Evolutionary conservation across 352 stramenopile species (phyloP).

Genomic region (Pythium rhizo-oryzae): DNA sequence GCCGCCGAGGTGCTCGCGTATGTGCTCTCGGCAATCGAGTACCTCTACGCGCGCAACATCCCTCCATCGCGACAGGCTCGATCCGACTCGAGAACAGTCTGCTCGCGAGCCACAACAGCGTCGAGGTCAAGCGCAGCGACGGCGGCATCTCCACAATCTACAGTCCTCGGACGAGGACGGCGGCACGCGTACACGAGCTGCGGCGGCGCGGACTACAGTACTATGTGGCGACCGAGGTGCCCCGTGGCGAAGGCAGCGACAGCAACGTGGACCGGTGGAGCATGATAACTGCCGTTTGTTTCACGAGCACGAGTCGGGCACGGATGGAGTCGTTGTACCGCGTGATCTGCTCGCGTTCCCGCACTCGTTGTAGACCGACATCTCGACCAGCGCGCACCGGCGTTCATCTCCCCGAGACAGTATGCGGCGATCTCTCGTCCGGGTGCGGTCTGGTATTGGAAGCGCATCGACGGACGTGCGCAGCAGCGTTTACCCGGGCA

Average conservation of each 20-base stretch:
- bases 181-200: conserved; percentile 83
- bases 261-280: conserved; percentile 88
- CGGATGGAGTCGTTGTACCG: no score
- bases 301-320: no score
- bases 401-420: no score
- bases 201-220: conserved; percentile 89
- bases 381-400: no score
- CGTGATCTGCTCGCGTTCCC: no score
- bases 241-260: conserved; percentile 87
- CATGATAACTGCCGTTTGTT: no score
- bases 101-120: conserved; percentile 70
- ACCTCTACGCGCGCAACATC: conserved; percentile 83
- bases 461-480: no score
- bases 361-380: no score
- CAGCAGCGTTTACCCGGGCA: no score
- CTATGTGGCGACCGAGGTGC: conserved; percentile 87
- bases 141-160: conserved; percentile 87
- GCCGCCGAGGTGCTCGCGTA: conserved; percentile 75
- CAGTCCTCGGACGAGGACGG: conserved; percentile 81
- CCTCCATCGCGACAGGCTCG: conserved; percentile 88
- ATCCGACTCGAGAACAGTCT: conserved; percentile 69
- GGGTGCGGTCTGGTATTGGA: no score
- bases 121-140: conserved; percentile 82
- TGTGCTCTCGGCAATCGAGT: conserved; percentile 71
- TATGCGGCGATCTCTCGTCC: no score